phyloP scores from a whole-genome alignment of 352 stramenopile genomes.

The Phytophthora cajani region DNA sequence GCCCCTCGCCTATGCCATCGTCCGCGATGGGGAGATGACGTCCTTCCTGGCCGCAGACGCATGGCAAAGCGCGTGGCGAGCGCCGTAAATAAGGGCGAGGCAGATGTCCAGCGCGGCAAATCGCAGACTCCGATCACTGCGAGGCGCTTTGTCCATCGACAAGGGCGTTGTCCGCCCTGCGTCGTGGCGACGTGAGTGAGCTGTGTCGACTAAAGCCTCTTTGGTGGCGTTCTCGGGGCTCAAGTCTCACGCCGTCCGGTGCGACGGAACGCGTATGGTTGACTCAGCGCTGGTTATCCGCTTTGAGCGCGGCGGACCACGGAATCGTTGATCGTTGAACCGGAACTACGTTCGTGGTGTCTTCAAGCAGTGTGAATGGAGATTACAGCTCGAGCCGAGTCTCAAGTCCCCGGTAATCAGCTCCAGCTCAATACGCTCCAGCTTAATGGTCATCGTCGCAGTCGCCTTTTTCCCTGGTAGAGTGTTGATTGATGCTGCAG shows the following conservation, averaged over 20 bases:
- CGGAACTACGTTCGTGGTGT: neutral
- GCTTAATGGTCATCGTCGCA: neutral
- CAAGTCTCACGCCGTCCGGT: neutral
- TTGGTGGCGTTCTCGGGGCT: neutral
- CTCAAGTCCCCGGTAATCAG: constrained; percentile 13
- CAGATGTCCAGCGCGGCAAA: constrained; percentile 17
- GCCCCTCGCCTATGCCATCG: constrained; percentile 14
- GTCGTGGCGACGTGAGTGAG: neutral
- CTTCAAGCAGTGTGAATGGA: neutral
- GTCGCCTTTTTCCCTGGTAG: neutral
- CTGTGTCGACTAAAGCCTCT: neutral
- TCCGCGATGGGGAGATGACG: constrained; percentile 7
- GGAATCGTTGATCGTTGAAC: neutral
- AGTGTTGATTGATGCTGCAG: constrained; percentile 3
- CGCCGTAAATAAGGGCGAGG: neutral
- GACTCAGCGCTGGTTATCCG: neutral
- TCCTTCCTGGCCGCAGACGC: neutral
- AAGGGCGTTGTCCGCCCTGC: neutral
- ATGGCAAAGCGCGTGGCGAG: constrained; percentile 11
- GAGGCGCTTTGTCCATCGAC: neutral
- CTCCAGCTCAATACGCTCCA: neutral
- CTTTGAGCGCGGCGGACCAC: neutral
- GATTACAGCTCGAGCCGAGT: constrained; percentile 9
- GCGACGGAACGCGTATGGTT: neutral
- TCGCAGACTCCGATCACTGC: neutral